Evolutionary conservation across 2,329 filamentous ascomycete species (phyloP).

Genomic region (Ophiostoma sp.): DNA sequence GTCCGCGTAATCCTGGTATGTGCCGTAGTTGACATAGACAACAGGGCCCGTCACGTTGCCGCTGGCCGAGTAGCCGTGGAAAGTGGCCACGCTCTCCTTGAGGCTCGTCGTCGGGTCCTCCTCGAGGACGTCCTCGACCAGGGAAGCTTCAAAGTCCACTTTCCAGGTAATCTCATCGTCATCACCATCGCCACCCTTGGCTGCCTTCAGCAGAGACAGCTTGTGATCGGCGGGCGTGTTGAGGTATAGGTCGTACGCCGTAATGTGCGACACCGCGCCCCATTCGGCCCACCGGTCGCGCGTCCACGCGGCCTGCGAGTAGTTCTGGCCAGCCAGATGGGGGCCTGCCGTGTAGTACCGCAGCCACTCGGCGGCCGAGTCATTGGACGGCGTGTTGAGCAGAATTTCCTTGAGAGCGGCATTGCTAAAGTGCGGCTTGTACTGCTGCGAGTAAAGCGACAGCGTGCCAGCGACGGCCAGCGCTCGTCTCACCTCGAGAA

Average conservation of each 20-base stretch:
- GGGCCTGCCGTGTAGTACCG: constrained; percentile 74
- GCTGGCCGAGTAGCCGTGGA: constrained; percentile 91
- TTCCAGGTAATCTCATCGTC: constrained; percentile 47
- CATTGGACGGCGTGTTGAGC: constrained; percentile 57
- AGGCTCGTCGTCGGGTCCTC: constrained; percentile 78
- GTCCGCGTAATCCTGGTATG: constrained; percentile 81
- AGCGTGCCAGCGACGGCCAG: constrained; percentile 17
- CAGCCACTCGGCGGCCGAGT: constrained; percentile 69
- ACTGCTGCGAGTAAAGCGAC: constrained; percentile 21
- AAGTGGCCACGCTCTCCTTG: constrained; percentile 75
- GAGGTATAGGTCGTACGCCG: constrained; percentile 73
- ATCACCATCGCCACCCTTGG: constrained; percentile 30
- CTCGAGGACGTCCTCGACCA: constrained; percentile 81
- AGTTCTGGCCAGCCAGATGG: constrained; percentile 75
- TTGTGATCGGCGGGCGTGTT: constrained; percentile 75
- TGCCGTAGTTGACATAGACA: constrained; percentile 90
- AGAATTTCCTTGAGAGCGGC: constrained; percentile 56
- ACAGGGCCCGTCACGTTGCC: constrained; percentile 88
- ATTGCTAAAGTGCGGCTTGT: constrained; percentile 33
- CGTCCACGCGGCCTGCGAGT: constrained; percentile 73
- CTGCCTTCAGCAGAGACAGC: constrained; percentile 62
- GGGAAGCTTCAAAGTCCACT: constrained; percentile 73
- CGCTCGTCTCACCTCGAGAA: neutral
- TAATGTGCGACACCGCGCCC: constrained; percentile 64
- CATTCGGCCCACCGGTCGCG: constrained; percentile 70